phyloP scores from a whole-genome alignment of 305 asterid species.

The Solanum hybrid region DNA sequence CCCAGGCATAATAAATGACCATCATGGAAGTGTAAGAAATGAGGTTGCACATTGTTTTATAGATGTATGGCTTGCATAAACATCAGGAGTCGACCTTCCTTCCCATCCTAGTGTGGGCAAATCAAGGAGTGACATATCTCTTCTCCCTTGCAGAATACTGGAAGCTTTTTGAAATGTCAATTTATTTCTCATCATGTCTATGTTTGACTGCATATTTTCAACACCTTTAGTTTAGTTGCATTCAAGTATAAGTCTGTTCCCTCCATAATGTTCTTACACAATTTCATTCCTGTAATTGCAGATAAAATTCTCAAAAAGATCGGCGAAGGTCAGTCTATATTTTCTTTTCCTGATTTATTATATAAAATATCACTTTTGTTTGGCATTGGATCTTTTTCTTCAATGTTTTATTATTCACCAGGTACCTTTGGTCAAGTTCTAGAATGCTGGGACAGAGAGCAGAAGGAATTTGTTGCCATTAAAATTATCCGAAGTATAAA shows the following conservation, averaged over 20 bases:
- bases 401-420: conserved; percentile 5
- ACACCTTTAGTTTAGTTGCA: background rate
- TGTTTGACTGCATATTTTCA: background rate
- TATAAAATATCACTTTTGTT: background rate
- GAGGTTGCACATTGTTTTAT: background rate
- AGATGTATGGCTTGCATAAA: background rate
- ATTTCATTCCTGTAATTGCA: conserved; percentile 22
- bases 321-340: conserved; percentile 34
- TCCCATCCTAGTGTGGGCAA: background rate
- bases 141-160: background rate
- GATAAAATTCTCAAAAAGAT: conserved; percentile 41
- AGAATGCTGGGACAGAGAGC: conserved; percentile 47
- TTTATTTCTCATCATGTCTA: background rate
- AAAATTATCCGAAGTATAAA: conserved; percentile 39
- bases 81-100: background rate
- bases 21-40: background rate
- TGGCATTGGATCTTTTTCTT: background rate
- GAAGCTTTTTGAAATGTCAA: background rate
- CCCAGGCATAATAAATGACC: background rate
- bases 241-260: background rate
- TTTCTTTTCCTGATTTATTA: background rate
- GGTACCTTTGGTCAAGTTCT: conserved; percentile 52
- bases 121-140: background rate
- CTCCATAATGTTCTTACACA: background rate
- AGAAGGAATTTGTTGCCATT: conserved; percentile 34